A percentile compares a stretch with the other conserved stretches of the same genome.
phyloP scores from a whole-genome alignment of 495 filamentous ascomycete genomes.

The Neurospora tetrasperma region DNA sequence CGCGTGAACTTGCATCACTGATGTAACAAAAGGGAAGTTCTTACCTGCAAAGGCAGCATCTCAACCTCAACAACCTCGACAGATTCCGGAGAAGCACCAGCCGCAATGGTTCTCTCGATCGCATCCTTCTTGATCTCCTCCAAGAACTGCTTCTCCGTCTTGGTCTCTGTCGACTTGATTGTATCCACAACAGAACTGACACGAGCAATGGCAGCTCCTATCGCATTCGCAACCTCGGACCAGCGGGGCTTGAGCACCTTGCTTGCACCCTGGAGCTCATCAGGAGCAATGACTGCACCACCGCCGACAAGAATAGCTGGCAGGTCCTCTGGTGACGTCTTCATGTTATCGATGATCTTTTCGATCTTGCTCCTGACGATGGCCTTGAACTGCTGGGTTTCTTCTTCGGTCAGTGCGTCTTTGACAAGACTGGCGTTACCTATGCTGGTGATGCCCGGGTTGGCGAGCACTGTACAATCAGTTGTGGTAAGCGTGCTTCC shows the following conservation, averaged over 20 bases:
- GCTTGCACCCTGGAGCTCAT: conserved; percentile 22
- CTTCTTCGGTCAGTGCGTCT: conserved; percentile 7
- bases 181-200: conserved; percentile 38
- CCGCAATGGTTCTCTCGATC: conserved; percentile 25
- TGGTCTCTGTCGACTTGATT: conserved; percentile 22
- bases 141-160: conserved; percentile 18
- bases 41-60: conserved; percentile 15
- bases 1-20: neutral
- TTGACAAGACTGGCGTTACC: conserved; percentile 14
- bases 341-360: conserved; percentile 38
- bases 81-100: conserved; percentile 29
- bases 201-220: conserved; percentile 45
- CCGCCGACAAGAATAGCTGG: conserved; percentile 38
- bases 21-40: too few species aligned
- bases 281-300: conserved; percentile 27
- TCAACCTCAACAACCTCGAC: conserved; percentile 19
- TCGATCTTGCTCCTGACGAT: conserved; percentile 29
- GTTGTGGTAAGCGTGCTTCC: conserved; percentile 40
- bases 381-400: conserved; percentile 11
- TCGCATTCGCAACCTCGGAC: conserved; percentile 44
- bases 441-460: conserved; percentile 17
- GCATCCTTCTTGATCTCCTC: conserved; percentile 22
- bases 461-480: conserved; percentile 34
- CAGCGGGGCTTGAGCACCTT: conserved; percentile 26
- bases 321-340: conserved; percentile 35